Base-by-base conservation (phyloP, 2,329 filamentous ascomycete genomes). In the Xylariaceae sp. region DNA sequence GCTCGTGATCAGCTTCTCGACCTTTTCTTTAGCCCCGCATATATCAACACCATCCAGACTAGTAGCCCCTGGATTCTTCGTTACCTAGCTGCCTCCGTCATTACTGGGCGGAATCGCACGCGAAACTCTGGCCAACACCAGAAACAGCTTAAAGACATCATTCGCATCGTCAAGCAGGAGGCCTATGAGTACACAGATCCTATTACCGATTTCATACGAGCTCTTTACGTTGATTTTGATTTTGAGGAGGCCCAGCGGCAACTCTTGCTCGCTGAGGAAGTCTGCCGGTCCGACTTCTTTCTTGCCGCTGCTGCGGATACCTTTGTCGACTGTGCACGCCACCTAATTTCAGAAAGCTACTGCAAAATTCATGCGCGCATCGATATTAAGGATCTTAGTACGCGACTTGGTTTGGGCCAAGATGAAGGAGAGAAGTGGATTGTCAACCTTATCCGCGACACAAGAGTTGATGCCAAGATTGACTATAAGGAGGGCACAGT, bases 391-490 rank as follows among this genome's bases (percentile, higher is more conserved):
- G 94, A 97, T 67, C 84, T 99, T 55, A 96, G 92, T 62, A 88
- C 86, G 60, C 90, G 94, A 72, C 86, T 99, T 56, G 94, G 93
- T 62, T 82, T 99, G 62, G 91, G 89, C 72, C 87, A 92, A 67
- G 91, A 96, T 70, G 94, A 97, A 70, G 94, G 94, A 68, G 94
- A 99, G 85, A 99, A 99, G 82, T 99, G 94, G 94, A 99, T 99
- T 70, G 94, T 99, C 67, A 99, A 99, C 81, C 83, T 99, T 61
- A 99, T 99, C 77, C 88, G 94, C 61, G 94, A 99, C 77, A 99
- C 94, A 20, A 85, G 92, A 59, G 89, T 99, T 60, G 94, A 99
- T 71, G 94, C 94, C 69, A 99, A 99, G 85, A 97, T 97, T 72
- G 94, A 99, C 78, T 97, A 96, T 80, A 91, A 97, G 81, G 91